Evolutionary conservation across 768 basidiomycete species (phyloP).

Genomic region (Leccinum aurantiacum): DNA sequence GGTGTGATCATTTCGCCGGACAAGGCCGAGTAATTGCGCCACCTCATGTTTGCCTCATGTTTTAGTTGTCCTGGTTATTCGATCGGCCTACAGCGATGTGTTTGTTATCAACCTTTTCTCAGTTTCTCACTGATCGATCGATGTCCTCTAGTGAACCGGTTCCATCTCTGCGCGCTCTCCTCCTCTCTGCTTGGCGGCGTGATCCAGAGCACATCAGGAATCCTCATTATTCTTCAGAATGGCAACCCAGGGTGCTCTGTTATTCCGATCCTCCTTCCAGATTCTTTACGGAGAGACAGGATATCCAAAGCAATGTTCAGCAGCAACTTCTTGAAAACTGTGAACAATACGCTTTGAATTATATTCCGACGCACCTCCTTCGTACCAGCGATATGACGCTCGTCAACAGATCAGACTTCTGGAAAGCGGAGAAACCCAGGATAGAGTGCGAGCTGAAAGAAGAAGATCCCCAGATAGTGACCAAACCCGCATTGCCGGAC

Average conservation of each 20-base stretch:
- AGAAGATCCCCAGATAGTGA: not conserved
- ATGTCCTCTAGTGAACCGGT: not conserved
- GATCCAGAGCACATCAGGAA: not conserved
- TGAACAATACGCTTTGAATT: constrained; percentile 12
- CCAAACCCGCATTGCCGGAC: not conserved
- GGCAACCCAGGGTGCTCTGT: not conserved
- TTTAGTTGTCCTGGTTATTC: no score
- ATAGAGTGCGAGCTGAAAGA: constrained; percentile 1
- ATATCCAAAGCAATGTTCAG: not conserved
- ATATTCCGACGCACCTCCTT: constrained; percentile 20
- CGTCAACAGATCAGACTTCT: constrained; percentile 11
- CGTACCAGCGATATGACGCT: constrained; percentile 18
- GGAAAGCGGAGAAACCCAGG: constrained; percentile 12
- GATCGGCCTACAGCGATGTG: not conserved
- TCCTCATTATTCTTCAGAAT: not conserved
- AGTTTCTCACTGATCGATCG: not conserved
- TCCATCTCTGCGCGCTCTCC: not conserved
- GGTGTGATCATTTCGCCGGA: not conserved
- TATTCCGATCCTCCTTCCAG: not conserved
- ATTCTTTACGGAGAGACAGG: not conserved
- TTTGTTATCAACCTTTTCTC: not conserved
- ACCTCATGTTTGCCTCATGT: no score
- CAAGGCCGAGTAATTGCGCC: not conserved
- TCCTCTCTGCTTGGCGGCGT: not conserved
- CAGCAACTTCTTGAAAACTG: not conserved